Conservation (phyloP, 176 grass and related monocot species). For the Rhynchospora tenuis region DNA sequence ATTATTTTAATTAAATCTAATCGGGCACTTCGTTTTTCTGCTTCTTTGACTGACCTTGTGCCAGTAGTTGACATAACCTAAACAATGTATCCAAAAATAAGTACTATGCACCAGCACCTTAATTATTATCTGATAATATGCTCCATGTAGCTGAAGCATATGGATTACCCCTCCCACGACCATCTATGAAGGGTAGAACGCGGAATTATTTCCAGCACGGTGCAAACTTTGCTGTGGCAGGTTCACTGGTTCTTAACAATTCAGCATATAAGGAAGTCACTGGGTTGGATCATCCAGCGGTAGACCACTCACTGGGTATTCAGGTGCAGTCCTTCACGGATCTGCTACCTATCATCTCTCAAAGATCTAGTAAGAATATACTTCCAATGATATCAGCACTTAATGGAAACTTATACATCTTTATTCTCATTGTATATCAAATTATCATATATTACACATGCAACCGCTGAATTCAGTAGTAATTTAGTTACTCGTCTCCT, state of each 20-base stretch:
- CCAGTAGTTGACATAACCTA: background rate
- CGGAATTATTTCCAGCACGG: background rate
- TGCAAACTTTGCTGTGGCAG: slow-evolving; percentile 1
- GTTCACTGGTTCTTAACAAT: background rate
- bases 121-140: background rate
- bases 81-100: background rate
- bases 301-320: background rate
- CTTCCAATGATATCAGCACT: background rate
- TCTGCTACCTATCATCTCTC: background rate
- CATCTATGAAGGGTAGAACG: background rate
- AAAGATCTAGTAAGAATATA: background rate
- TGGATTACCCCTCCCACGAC: background rate
- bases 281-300: background rate
- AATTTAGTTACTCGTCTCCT: too few relatives aligned
- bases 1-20: background rate
- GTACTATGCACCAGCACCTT: background rate
- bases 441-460: background rate
- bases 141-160: background rate
- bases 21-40: too few relatives aligned
- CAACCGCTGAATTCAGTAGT: too few relatives aligned
- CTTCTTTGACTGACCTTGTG: too few relatives aligned
- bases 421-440: background rate
- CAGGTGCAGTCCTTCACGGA: background rate
- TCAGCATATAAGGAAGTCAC: background rate
- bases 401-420: background rate